Base-by-base conservation (phyloP, 2,329 filamentous ascomycete genomes). In the Talaromyces sp. region DNA sequence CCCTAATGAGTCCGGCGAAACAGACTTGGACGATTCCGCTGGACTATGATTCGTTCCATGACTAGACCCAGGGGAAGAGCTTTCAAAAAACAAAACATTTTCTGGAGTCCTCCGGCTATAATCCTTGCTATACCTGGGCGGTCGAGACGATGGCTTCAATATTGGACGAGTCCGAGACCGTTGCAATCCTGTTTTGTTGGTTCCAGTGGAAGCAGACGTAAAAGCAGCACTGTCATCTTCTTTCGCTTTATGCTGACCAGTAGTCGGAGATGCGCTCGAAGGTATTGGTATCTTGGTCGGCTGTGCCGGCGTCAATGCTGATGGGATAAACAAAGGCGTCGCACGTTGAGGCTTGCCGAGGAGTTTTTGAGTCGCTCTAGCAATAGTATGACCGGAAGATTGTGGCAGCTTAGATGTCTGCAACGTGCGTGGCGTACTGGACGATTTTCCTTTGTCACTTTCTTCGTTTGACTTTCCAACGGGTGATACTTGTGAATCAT, bases 151-250 rank as follows among this genome's bases (percentile, higher is more conserved):
- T 38, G 25, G 22, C 4, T 63, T 64, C 15, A 27, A 22, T 25
- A 19, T 27, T 58, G 43, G 29, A 15, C 53, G 64, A 58, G 58
- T 53, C 34, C 31, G 51, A 19, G 53, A 49, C 36, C 40, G 45
- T 43, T 56, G 45, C 8, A 59, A 38, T 31, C 31, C 61, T 34
- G 58, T 65, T 56, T 27, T 70, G 72, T 61, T 72, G 73, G 67
- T 75, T 75, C 73, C 76, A 69, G 74, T 80, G 74, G 74, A 78
- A 74, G 73, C 76, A 72, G 74, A 75, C 72, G 74, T 75, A 71
- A 74, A 73, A 64, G 73, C 72, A 74, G 76, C 70, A 72, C 74
- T 72, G 22, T 72, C 70, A n/a, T 67, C 68, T 17, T 49, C 49
- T 31, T 61, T 40, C 15, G 31, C 17, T 49, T 63, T 65, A 64